Evolutionary conservation across 345 rosid genomes (phyloP).

Genomic region (Corymbia maculata): DNA sequence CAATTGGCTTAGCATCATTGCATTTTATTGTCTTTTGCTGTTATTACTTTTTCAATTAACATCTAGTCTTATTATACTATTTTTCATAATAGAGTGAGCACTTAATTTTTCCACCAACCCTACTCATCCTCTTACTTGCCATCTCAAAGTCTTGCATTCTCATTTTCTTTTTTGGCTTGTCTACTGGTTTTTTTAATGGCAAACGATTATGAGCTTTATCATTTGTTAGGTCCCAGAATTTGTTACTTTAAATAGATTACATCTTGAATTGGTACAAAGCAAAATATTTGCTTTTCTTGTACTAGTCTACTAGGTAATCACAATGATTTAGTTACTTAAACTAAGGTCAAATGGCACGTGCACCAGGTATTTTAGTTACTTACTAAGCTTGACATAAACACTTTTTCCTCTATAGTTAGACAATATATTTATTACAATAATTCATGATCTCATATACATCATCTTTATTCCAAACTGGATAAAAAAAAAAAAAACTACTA

Average conservation of each 20-base stretch:
- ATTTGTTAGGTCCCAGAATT: neutral
- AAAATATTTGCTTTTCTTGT: neutral
- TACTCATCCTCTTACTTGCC: neutral
- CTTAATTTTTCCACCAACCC: neutral
- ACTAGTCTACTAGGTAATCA: neutral
- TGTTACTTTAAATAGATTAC: neutral
- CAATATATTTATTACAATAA: too few relatives aligned
- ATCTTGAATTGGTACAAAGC: neutral
- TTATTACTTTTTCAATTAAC: neutral
- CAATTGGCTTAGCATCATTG: accelerated
- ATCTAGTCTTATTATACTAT: neutral
- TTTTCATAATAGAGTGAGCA: neutral
- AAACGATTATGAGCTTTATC: neutral
- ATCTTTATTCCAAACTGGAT: neutral
- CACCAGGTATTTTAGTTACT: neutral
- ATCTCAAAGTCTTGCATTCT: neutral
- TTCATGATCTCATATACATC: neutral
- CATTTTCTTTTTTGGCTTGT: neutral
- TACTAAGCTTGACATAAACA: neutral
- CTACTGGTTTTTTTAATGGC: neutral
- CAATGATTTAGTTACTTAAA: neutral
- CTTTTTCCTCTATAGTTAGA: neutral
- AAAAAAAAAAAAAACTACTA: neutral
- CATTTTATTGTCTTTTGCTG: neutral
- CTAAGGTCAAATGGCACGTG: neutral